phyloP scores from a whole-genome alignment of 1,284 basidiomycete genomes.

The Marasmius fiardii region DNA sequence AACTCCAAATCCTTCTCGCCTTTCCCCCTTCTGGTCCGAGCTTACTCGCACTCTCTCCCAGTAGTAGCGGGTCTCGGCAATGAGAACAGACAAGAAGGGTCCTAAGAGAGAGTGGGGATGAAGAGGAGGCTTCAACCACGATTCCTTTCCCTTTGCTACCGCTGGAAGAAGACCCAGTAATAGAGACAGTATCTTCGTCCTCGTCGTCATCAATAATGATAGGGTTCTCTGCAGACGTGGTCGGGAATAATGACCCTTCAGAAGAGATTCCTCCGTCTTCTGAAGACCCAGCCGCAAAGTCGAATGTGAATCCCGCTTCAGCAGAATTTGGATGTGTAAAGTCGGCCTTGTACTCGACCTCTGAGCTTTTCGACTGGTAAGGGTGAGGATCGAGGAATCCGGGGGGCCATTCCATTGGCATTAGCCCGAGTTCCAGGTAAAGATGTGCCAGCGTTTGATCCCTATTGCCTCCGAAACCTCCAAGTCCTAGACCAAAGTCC shows the following conservation, averaged over 20 bases:
- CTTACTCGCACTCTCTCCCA: slow-evolving; percentile 31
- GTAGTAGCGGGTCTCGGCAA: slow-evolving; percentile 55
- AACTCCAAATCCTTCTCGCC: slow-evolving; percentile 46
- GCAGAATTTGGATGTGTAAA: slow-evolving; percentile 62
- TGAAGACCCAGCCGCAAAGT: slow-evolving; percentile 50
- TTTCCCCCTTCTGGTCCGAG: slow-evolving; percentile 23
- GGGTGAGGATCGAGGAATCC: slow-evolving; percentile 6
- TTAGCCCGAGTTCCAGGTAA: not conserved
- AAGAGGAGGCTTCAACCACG: slow-evolving; percentile 14
- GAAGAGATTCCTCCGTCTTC: slow-evolving; percentile 16
- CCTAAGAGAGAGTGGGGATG: slow-evolving; percentile 15
- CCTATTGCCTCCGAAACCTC: not conserved
- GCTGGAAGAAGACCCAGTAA: not conserved
- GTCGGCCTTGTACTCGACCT: slow-evolving; percentile 47
- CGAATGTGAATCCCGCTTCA: slow-evolving; percentile 58
- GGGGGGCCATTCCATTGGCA: not conserved
- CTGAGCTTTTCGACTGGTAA: slow-evolving; percentile 17
- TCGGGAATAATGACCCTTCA: slow-evolving; percentile 18
- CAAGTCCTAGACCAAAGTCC: not conserved
- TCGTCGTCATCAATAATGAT: slow-evolving; percentile 33
- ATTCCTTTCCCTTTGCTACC: slow-evolving; percentile 4
- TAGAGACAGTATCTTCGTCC: not conserved
- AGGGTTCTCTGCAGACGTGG: slow-evolving; percentile 26
- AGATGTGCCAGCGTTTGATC: not conserved
- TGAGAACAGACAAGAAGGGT: slow-evolving; percentile 57